phyloP scores from a whole-genome alignment of 1,284 basidiomycete species.

The Apiotrichum laibachii region DNA sequence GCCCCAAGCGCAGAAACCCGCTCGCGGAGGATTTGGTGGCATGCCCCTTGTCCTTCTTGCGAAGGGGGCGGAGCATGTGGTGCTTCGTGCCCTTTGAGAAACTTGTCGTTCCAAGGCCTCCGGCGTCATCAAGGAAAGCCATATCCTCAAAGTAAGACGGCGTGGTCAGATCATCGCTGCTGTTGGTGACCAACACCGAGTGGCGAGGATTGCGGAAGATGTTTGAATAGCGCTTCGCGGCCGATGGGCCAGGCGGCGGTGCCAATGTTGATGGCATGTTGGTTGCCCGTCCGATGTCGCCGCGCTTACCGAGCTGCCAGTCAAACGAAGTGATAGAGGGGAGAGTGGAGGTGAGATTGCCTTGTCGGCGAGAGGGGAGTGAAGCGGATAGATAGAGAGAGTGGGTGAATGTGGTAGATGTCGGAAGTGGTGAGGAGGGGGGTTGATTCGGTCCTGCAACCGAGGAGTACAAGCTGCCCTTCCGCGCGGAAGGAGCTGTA shows the following conservation, averaged over 20 bases:
- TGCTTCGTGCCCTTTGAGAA: background rate
- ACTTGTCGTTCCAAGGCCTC: background rate
- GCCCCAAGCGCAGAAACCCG: background rate
- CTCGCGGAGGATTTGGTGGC: background rate
- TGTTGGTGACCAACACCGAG: background rate
- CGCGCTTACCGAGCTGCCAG: background rate
- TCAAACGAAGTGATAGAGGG: no score
- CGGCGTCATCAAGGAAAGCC: slow-evolving; percentile 1
- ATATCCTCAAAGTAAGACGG: slow-evolving; percentile 2
- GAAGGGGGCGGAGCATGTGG: background rate
- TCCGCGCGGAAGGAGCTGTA: no score
- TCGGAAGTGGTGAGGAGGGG: background rate
- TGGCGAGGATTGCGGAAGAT: background rate
- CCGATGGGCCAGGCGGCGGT: background rate
- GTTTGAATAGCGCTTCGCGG: slow-evolving; percentile 4
- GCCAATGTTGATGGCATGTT: background rate
- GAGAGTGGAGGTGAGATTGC: no score
- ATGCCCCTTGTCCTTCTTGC: slow-evolving; percentile 3
- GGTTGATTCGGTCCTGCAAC: background rate
- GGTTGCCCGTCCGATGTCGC: background rate
- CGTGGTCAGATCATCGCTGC: background rate
- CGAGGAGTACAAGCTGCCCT: no score
- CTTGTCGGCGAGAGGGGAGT: no score
- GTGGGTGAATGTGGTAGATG: no score
- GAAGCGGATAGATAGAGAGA: no score